A percentile compares a stretch with the other conserved stretches of the same genome.
phyloP scores from a whole-genome alignment of 1,139 yeast genomes.

The Sugiyamaella neomexicana region DNA sequence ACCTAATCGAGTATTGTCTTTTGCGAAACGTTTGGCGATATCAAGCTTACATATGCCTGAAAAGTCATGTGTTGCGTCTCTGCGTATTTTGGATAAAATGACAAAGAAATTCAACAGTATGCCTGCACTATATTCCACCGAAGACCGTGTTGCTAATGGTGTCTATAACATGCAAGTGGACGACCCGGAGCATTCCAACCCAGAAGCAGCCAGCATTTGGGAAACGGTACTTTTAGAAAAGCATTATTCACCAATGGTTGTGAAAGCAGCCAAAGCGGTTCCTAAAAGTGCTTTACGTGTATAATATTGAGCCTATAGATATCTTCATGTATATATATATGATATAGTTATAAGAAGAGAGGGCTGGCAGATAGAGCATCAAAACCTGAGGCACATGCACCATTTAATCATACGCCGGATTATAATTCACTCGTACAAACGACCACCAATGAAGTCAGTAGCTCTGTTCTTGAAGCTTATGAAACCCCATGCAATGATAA shows the following conservation, averaged over 20 bases:
- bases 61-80: slow-evolving; percentile 73
- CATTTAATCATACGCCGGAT: too few relatives aligned
- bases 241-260: slow-evolving; percentile 81
- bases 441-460: too few relatives aligned
- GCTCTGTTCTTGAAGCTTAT: too few relatives aligned
- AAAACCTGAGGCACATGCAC: too few relatives aligned
- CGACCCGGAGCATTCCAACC: slow-evolving; percentile 72
- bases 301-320: background rate
- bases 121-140: slow-evolving; percentile 78
- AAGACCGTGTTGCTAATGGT: slow-evolving; percentile 83
- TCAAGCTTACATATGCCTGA: slow-evolving; percentile 78
- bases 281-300: slow-evolving; percentile 15
- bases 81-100: slow-evolving; percentile 76
- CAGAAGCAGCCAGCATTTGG: slow-evolving; percentile 90
- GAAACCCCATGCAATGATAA: too few relatives aligned
- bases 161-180: slow-evolving; percentile 63
- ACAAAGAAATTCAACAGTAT: slow-evolving; percentile 63
- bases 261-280: slow-evolving; percentile 47
- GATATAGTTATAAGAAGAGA: background rate
- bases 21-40: slow-evolving; percentile 74
- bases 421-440: too few relatives aligned
- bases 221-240: slow-evolving; percentile 74
- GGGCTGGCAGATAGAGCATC: too few relatives aligned
- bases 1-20: slow-evolving; percentile 71
- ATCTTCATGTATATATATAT: too few relatives aligned